Base-by-base conservation (phyloP, 2,329 filamentous ascomycete genomes). In the Cordyceps cicadae region DNA sequence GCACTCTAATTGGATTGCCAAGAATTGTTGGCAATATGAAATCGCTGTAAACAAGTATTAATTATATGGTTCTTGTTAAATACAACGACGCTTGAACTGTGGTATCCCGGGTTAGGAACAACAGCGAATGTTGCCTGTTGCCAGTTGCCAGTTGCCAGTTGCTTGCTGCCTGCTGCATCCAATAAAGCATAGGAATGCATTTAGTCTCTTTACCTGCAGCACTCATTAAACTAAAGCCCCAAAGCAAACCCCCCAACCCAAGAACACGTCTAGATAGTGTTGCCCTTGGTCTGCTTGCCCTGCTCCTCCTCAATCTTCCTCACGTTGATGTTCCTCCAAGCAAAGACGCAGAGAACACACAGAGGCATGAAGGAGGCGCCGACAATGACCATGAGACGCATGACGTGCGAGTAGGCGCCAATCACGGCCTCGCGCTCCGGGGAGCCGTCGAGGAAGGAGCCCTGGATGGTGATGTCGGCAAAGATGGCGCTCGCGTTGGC, bases 391-490 rank as follows among this genome's bases (percentile, higher is more conserved):
- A 77, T 76, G 55, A 72, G 69, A 5, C 71, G 66, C 69, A 74
- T 72, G 0, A 74, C 73, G 9, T 74, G 67, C 1, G 63, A 70
- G 56, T 88, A 88, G 0, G 85, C 81, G 2, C 70, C 70, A 34
- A 85, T 81, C 65, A 88, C 85, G 0, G 81, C 86, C 7, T 78
- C 69, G 17, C 84, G 74, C 7, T 77, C 75, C 0, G 76, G 75
- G 2, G 71, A 77, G 5, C 80, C 81, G 51, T 75, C 70, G 0
- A 76, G 69, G 61, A 80, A 83, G 17, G 71, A 71, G 49, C 81
- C 67, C 62, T 87, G 85, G 2, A 77, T 73, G 0, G 69, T 72
- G 24, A 87, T 70, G 63, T 79, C 77, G 19, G 79, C 78, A 61
- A 84, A 77, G 46, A 78, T 77, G 3, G 59, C 61, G 3, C 66